phyloP scores from a whole-genome alignment of 768 basidiomycete genomes.

The Termitomyces sp. region DNA sequence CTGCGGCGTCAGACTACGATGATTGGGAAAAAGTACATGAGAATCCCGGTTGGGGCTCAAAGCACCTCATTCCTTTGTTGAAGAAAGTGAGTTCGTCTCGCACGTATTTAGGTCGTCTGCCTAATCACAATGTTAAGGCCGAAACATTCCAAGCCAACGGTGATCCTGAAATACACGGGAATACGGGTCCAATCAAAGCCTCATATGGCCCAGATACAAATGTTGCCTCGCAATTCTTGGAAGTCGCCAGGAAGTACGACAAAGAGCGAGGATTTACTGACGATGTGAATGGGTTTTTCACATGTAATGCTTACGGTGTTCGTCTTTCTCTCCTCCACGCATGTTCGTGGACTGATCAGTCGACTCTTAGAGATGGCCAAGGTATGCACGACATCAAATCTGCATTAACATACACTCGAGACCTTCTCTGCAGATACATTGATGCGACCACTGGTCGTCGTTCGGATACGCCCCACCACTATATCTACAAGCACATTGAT shows the following conservation, averaged over 20 bases:
- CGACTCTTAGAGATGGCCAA: constrained; percentile 42
- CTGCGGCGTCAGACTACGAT: constrained; percentile 59
- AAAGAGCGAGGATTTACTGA: constrained; percentile 34
- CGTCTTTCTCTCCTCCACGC: constrained; percentile 12
- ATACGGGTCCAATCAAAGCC: constrained; percentile 42
- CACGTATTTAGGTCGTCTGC: background rate
- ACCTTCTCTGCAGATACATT: constrained; percentile 40
- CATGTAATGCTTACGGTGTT: constrained; percentile 43
- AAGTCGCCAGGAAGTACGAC: constrained; percentile 41
- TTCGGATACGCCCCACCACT: constrained; percentile 49
- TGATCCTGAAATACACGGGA: constrained; percentile 35
- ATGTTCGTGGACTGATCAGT: background rate
- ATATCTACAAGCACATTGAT: constrained; percentile 39
- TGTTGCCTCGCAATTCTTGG: constrained; percentile 40
- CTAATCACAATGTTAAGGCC: constrained; percentile 19
- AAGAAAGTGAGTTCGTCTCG: constrained; percentile 38
- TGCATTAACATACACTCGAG: background rate
- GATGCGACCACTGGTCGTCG: constrained; percentile 43
- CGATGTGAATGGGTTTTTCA: constrained; percentile 43
- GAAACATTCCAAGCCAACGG: constrained; percentile 31
- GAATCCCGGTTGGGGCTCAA: constrained; percentile 59
- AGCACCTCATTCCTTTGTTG: constrained; percentile 49
- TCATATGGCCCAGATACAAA: constrained; percentile 37
- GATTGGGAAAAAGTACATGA: constrained; percentile 48
- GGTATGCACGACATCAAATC: constrained; percentile 24